Evolutionary conservation across 2,329 filamentous ascomycete genomes (phyloP), one percentile per base, ranked within the genome.

Genomic region (Aspergillus quadrilineatus): DNA sequence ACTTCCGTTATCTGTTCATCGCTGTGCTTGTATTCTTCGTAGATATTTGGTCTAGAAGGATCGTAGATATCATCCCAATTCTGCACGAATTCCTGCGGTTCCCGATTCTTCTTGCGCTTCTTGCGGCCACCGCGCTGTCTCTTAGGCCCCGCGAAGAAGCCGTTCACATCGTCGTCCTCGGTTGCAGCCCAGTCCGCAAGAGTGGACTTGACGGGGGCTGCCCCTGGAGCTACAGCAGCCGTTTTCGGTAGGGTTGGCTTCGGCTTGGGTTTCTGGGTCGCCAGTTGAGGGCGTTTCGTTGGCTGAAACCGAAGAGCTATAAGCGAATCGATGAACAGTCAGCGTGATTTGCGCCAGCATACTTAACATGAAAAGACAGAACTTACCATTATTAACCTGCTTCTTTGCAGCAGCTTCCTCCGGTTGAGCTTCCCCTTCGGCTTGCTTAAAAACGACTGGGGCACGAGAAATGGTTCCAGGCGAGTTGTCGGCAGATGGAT

Each of bases 61-160:
- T 96, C 92, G 71, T 96, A 97, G 26, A 94, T 84, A 70, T 95
- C 91, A 70, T 96, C 89, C 92, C 92, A 97, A 69, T 96, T 87
- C n/a, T 81, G 76, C 4, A 75, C 73, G 30, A 81, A 73, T 46
- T 80, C 78, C 5, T 84, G 79, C 61, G 83, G 81, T 58, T 85
- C 82, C 66, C 84, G 83, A 72, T 87, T 88, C 80, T 89, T 89
- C 74, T 89, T 87, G 69, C 87, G 88, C 74, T 89, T 91, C 75
- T 87, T 89, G 58, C 90, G 86, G 42, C 90, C 89, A 55, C 90
- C 90, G 49, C 90, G 85, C 68, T 89, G 85, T 55, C 86, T 83
- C 75, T 89, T 89, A 67, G 89, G 83, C 17, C 79, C 65, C 28
- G 76, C 80, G 69, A 90, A 91, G 60, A 86, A 84, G 61, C 80